Percentiles rank a stretch among this genome's conserved stretches.
Conservation (phyloP, 116 monocot genomes). For the Zostera marina region DNA sequence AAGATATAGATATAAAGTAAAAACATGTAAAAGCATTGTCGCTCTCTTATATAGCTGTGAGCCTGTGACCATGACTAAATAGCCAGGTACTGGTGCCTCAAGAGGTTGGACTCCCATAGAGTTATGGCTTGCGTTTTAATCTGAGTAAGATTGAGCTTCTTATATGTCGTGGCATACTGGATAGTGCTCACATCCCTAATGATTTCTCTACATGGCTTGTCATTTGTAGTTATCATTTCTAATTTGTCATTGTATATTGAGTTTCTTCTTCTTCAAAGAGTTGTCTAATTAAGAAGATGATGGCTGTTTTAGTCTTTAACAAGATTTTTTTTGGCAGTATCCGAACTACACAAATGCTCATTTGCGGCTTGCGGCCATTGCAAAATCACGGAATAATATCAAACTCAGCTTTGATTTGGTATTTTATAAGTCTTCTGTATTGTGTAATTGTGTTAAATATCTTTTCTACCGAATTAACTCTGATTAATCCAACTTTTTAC, state of each 20-base stretch:
- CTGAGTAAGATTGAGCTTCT: no score
- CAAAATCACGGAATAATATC: conserved; percentile 60
- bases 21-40: no score
- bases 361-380: conserved; percentile 84
- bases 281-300: neutral
- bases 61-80: no score
- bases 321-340: conserved; percentile 27
- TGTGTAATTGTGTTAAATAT: neutral
- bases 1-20: no score
- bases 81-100: no score
- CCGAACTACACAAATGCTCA: conserved; percentile 86
- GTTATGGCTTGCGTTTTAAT: no score
- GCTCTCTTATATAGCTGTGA: no score
- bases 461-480: conserved; percentile 5
- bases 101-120: no score
- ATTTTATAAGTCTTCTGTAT: neutral
- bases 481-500: conserved; percentile 9
- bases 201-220: no score
- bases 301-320: neutral
- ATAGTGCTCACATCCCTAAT: no score
- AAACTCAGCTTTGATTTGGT: conserved; percentile 85
- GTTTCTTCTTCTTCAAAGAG: no score
- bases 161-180: no score
- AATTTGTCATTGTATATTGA: neutral
- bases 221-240: neutral